Base-by-base conservation (phyloP, 23 red algal genomes). In the Chondrus crispus region DNA sequence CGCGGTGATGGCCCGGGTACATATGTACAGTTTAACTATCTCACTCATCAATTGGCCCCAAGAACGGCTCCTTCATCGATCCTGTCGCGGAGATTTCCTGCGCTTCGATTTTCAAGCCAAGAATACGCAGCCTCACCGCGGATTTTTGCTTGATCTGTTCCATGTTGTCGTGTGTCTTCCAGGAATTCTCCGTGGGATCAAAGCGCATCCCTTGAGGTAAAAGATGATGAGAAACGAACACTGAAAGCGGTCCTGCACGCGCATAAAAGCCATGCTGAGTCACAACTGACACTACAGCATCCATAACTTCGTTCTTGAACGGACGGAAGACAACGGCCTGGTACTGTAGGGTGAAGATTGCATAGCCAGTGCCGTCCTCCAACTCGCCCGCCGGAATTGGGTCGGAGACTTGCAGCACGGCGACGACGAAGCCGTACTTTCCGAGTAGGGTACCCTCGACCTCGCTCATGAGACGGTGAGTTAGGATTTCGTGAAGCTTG, bases 241-340 rank as follows among this genome's bases (percentile, higher is more conserved):
- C 92, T 37, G 71, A 93, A 3, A 99, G 88, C 54, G 97, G 97
- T 14, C 97, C 97, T 36, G 85, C 82, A 47, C 91, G 88, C 19
- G 94, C 97, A 85, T 96, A 99, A 46, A 99, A 94, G 7, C 97
- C 97, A 53, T 99, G 94, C 46, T 89, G 94, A 12, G 88, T 94
- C 4, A 99, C 90, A 48, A 83, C 92, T 38, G 77, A 89, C 7
- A 99, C 94, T 37, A 96, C 81, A 24, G 76, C 85, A 74, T 99
- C 94, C 76, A 99, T 43, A 19, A 96, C 93, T 77, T 99, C 97
- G 26, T 94, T 94, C 79, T 95, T 89, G 74, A 99, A 99, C 11
- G 97, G 97, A 29, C 97, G 97, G 76, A 96, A 99, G 37, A 99
- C 97, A 2, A 99, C 88, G 20, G 97, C 97, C 72, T 96, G 84